Evolutionary conservation across 805 yeast genomes (phyloP).

Genomic region (Priceomyces carsonii): DNA sequence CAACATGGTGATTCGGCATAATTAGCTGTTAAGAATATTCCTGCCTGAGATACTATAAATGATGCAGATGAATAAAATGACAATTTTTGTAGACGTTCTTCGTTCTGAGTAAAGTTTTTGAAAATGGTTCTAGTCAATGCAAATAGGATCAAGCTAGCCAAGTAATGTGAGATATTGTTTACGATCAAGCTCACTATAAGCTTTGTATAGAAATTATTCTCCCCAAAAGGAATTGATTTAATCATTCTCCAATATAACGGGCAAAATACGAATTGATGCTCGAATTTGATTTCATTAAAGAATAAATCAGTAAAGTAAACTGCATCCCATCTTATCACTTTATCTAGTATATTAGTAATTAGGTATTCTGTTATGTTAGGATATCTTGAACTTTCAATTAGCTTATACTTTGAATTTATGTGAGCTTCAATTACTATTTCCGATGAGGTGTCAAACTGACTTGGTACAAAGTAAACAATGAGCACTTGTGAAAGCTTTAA

Average conservation of each 20-base stretch:
- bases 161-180: slow-evolving; percentile 53
- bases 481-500: slow-evolving; percentile 39
- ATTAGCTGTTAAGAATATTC: slow-evolving; percentile 70
- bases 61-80: slow-evolving; percentile 39
- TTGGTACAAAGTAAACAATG: slow-evolving; percentile 41
- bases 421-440: slow-evolving; percentile 27
- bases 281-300: slow-evolving; percentile 54
- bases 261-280: slow-evolving; percentile 90
- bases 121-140: slow-evolving; percentile 44
- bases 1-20: slow-evolving; percentile 80
- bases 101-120: slow-evolving; percentile 15
- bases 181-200: slow-evolving; percentile 49
- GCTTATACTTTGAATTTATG: slow-evolving; percentile 1
- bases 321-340: slow-evolving; percentile 79
- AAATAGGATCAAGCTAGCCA: slow-evolving; percentile 51
- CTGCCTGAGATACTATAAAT: slow-evolving; percentile 72
- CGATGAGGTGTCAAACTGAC: slow-evolving; percentile 52
- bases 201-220: slow-evolving; percentile 41
- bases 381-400: slow-evolving; percentile 4
- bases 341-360: slow-evolving; percentile 38
- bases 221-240: slow-evolving; percentile 15
- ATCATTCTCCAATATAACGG: slow-evolving; percentile 70
- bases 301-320: slow-evolving; percentile 71
- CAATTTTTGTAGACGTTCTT: slow-evolving; percentile 15
- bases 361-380: slow-evolving; percentile 5